Conservation (phyloP, 2,329 filamentous ascomycete species). For the Fusarium agapanthi region DNA sequence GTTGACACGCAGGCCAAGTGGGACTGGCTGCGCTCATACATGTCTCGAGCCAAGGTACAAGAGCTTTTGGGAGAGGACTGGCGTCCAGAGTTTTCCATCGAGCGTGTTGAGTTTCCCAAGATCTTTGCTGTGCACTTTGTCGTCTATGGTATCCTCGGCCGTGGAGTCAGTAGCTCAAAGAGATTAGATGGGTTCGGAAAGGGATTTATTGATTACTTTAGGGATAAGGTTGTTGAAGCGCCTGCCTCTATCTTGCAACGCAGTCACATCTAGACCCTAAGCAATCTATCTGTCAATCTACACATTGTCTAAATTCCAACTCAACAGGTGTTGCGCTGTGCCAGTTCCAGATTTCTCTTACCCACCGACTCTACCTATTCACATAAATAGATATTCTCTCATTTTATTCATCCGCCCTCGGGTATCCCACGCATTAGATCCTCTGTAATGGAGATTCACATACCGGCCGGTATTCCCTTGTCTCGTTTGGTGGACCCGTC, state of each 20-base stretch:
- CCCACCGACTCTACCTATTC: accelerated
- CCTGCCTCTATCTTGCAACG: background rate
- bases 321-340: background rate
- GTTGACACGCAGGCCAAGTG: background rate
- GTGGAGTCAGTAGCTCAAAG: background rate
- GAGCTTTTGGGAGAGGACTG: background rate
- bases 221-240: background rate
- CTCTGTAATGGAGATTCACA: background rate
- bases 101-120: background rate
- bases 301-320: background rate
- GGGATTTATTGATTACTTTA: background rate
- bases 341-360: background rate
- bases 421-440: no score
- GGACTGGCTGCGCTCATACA: background rate
- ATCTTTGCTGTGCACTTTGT: background rate
- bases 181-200: background rate
- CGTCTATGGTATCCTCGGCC: background rate
- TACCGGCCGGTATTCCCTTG: background rate
- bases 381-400: accelerated
- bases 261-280: background rate
- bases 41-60: background rate
- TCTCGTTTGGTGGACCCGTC: background rate
- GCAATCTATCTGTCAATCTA: background rate
- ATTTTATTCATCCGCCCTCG: no score
- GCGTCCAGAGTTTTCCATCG: background rate